Evolutionary conservation across 768 basidiomycete species (phyloP).

Genomic region (Amanita rimosa): DNA sequence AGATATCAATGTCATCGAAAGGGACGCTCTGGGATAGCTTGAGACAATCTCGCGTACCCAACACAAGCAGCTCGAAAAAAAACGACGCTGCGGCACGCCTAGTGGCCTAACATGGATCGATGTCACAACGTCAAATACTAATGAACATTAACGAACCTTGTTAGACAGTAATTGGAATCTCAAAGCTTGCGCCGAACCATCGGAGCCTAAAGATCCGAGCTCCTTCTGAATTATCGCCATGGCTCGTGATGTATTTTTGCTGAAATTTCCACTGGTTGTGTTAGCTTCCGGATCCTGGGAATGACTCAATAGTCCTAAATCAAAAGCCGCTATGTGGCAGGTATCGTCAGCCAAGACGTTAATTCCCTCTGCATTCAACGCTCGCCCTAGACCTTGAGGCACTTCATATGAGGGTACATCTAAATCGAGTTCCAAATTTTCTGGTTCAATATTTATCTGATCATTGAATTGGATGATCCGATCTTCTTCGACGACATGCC

Average conservation of each 20-base stretch:
- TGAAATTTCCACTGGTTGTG: constrained; percentile 64
- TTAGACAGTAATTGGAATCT: constrained; percentile 64
- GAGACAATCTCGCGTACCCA: constrained; percentile 88
- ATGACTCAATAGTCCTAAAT: constrained; percentile 45
- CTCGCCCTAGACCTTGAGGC: not conserved
- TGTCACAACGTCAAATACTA: constrained; percentile 7
- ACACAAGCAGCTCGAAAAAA: constrained; percentile 95
- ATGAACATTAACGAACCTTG: constrained; percentile 74
- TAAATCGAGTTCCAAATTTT: not conserved
- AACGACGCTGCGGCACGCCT: constrained; percentile 90
- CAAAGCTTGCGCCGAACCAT: constrained; percentile 27
- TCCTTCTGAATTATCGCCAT: constrained; percentile 58
- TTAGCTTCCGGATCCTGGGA: constrained; percentile 30
- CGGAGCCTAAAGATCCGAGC: constrained; percentile 39
- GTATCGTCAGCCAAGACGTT: not conserved
- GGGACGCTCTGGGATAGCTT: constrained; percentile 62
- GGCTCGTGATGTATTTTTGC: constrained; percentile 84
- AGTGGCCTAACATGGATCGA: constrained; percentile 46
- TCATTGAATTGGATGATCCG: constrained; percentile 24
- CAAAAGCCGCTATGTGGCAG: constrained; percentile 67
- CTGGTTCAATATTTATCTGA: not conserved
- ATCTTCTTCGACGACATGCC: constrained; percentile 42
- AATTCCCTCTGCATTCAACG: not conserved
- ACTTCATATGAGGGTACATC: not conserved
- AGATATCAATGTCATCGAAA: constrained; percentile 81